Percentiles rank a stretch among this genome's conserved stretches.
phyloP scores from a whole-genome alignment of 1,284 basidiomycete species.

The Puccinia polysora region DNA sequence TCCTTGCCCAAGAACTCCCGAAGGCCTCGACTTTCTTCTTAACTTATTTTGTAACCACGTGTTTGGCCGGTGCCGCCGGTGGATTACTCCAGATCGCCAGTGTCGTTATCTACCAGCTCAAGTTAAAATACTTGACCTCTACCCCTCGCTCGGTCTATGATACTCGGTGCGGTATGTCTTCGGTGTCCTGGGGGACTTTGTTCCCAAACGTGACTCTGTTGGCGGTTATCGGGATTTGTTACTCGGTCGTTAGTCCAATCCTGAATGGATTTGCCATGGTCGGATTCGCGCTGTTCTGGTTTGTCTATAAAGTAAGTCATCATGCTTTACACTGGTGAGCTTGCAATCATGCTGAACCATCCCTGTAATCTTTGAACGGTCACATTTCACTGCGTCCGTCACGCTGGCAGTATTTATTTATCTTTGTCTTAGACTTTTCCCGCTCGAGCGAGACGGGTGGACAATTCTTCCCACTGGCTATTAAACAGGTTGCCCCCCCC shows the following conservation, averaged over 20 bases:
- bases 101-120: slow-evolving; percentile 76
- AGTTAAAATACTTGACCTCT: slow-evolving; percentile 73
- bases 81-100: slow-evolving; percentile 74
- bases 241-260: slow-evolving; percentile 86
- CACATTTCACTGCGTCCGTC: too few species aligned
- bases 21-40: slow-evolving; percentile 88
- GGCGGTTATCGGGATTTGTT: slow-evolving; percentile 57
- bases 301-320: slow-evolving; percentile 75
- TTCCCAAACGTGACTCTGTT: slow-evolving; percentile 54
- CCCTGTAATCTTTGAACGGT: not conserved
- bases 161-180: slow-evolving; percentile 66
- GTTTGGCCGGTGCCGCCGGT: slow-evolving; percentile 67
- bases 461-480: slow-evolving; percentile 88
- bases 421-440: slow-evolving; percentile 64
- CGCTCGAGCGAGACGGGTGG: slow-evolving; percentile 78
- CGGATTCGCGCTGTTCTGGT: slow-evolving; percentile 78
- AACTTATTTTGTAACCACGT: slow-evolving; percentile 60
- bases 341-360: slow-evolving; percentile 50
- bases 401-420: slow-evolving; percentile 53
- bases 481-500: slow-evolving; percentile 88
- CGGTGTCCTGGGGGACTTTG: slow-evolving; percentile 76
- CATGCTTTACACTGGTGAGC: too few species aligned
- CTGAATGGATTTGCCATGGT: slow-evolving; percentile 82
- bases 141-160: slow-evolving; percentile 79
- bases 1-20: slow-evolving; percentile 73